phyloP scores from a whole-genome alignment of 768 basidiomycete species.

The Collybia sordida region DNA sequence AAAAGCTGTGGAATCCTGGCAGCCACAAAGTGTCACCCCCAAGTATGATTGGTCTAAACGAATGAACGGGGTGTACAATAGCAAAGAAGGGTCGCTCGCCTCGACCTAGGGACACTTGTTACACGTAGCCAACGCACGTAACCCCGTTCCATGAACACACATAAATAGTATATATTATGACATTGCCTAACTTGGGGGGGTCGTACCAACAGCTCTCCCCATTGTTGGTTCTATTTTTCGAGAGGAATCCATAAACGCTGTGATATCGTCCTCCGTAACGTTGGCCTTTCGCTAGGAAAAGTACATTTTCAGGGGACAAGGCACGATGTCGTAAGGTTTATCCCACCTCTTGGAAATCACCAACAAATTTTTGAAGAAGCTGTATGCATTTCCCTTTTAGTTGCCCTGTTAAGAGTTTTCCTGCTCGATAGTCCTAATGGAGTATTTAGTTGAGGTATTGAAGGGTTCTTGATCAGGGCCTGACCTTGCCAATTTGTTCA shows the following conservation, averaged over 20 bases:
- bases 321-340: neutral
- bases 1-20: conserved; percentile 64
- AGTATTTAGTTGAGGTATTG: neutral
- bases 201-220: conserved; percentile 29
- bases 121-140: no score
- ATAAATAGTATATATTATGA: no score
- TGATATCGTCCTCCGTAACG: conserved; percentile 75
- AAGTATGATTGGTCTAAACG: conserved; percentile 53
- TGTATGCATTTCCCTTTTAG: conserved; percentile 89
- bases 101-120: no score
- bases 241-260: conserved; percentile 76
- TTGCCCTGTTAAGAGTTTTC: conserved; percentile 84
- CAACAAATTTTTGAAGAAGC: conserved; percentile 78
- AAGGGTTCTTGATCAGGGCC: conserved; percentile 13
- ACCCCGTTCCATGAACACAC: no score
- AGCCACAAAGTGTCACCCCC: conserved; percentile 22
- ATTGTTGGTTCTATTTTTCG: conserved; percentile 70
- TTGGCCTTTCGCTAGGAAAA: conserved; percentile 66
- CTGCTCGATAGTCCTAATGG: conserved; percentile 86
- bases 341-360: conserved; percentile 75
- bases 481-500: conserved; percentile 70
- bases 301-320: conserved; percentile 7
- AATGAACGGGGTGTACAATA: conserved; percentile 22
- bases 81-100: no score
- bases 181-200: no score